Evolutionary conservation across 2,329 filamentous ascomycete genomes (phyloP).

Genomic region (Alternaria hordeiaustralica): DNA sequence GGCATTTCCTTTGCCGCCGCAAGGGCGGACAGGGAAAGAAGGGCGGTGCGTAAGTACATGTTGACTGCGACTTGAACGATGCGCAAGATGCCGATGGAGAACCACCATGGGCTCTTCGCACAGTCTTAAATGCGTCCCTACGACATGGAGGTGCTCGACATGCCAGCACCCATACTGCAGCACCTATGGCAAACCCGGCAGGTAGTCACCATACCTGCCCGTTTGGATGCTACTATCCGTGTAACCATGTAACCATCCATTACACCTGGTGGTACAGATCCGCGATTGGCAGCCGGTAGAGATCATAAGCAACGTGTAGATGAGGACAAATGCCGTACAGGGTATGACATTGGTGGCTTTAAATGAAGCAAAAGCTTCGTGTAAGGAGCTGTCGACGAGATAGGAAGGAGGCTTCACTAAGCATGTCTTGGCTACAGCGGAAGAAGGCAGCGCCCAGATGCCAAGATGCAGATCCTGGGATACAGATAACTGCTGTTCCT

Average conservation of each 20-base stretch:
- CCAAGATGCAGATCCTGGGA: slow-evolving; percentile 24
- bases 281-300: slow-evolving; percentile 28
- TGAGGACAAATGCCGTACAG: slow-evolving; percentile 23
- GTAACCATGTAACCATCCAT: slow-evolving; percentile 19
- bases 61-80: slow-evolving; percentile 12
- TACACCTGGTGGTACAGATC: slow-evolving; percentile 15
- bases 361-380: slow-evolving; percentile 42
- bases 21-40: slow-evolving; percentile 45
- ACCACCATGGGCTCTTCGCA: background rate
- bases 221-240: slow-evolving; percentile 27
- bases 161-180: slow-evolving; percentile 15
- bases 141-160: slow-evolving; percentile 17
- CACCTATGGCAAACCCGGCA: slow-evolving; percentile 35
- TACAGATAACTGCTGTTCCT: background rate
- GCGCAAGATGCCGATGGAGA: background rate
- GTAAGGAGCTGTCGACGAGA: slow-evolving; percentile 27
- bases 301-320: slow-evolving; percentile 25
- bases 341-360: slow-evolving; percentile 36
- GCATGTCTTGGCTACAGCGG: slow-evolving; percentile 35
- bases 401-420: slow-evolving; percentile 43
- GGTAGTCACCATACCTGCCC: slow-evolving; percentile 37
- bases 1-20: slow-evolving; percentile 43
- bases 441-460: slow-evolving; percentile 17
- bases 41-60: slow-evolving; percentile 39
- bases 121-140: slow-evolving; percentile 29